Evolutionary conservation across 176 grass and related monocot genomes (phyloP).

Genomic region (Triticum turgidum): DNA sequence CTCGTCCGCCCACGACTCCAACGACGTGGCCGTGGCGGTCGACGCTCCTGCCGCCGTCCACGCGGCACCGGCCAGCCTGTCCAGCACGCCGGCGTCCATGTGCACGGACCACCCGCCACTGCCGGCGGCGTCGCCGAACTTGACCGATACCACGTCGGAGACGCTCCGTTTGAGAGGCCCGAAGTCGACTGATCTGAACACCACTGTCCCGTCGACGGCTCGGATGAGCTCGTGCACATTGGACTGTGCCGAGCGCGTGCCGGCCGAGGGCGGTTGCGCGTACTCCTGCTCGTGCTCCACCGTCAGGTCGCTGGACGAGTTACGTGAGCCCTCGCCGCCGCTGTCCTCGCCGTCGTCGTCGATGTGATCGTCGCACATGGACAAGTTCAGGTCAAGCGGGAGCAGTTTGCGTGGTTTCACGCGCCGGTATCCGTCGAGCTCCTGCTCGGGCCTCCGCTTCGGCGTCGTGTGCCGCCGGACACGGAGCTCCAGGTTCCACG

Average conservation of each 20-base stretch:
- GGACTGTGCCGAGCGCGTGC: constrained; percentile 7
- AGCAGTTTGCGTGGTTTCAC: constrained; percentile 39
- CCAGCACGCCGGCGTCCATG: constrained; percentile 39
- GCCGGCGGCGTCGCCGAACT: constrained; percentile 23
- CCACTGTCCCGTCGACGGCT: constrained; percentile 37
- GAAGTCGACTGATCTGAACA: constrained; percentile 66
- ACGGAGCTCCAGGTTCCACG: constrained; percentile 57
- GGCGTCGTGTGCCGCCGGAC: not conserved
- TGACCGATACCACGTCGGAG: constrained; percentile 40
- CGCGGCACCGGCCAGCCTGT: constrained; percentile 35
- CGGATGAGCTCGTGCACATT: constrained; percentile 35
- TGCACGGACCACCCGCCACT: constrained; percentile 14
- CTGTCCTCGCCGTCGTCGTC: constrained; percentile 44
- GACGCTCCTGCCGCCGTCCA: constrained; percentile 26
- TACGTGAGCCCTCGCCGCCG: constrained; percentile 51
- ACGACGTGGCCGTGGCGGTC: not conserved
- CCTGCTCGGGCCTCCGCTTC: constrained; percentile 43
- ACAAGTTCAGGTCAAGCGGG: constrained; percentile 76
- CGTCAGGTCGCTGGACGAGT: constrained; percentile 80
- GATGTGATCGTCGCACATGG: constrained; percentile 30
- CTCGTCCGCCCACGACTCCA: constrained; percentile 56
- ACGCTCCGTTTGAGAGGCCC: constrained; percentile 45
- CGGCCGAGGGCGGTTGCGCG: not conserved
- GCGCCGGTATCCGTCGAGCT: constrained; percentile 2
- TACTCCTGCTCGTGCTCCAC: constrained; percentile 62